These are phyloP conservation scores for Diaporthe australafricana DNA, from an alignment of 2,329 filamentous ascomycete species.

Conservation along the genomic window DNA sequence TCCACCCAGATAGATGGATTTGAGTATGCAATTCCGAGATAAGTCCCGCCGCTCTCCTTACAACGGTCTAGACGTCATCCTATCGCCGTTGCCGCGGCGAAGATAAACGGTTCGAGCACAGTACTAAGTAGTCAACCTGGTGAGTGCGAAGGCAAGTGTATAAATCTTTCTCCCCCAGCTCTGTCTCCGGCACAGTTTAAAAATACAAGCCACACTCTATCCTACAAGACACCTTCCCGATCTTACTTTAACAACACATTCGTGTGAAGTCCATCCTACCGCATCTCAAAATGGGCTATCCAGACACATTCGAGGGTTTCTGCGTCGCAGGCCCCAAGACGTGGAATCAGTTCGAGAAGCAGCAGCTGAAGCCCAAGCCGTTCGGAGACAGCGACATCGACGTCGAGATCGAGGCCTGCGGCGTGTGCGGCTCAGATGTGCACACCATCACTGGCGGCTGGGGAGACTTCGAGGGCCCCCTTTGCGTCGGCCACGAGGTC, in stretches of 20 bases:
- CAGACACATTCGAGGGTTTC: conserved; percentile 57
- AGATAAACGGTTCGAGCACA: not conserved
- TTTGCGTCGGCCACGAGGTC: conserved; percentile 71
- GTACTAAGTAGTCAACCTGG: not conserved
- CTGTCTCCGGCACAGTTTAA: not conserved
- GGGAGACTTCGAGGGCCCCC: conserved; percentile 56
- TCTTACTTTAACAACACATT: not conserved
- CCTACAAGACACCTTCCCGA: not conserved
- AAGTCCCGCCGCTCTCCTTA: not conserved
- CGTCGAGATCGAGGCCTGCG: conserved; percentile 77
- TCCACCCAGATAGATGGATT: not conserved
- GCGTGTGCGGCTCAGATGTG: conserved; percentile 70
- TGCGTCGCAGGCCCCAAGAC: conserved; percentile 55
- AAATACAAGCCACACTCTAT: not conserved
- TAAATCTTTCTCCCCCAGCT: not conserved
- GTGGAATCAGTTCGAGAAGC: conserved; percentile 55
- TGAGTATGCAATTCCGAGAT: not conserved
- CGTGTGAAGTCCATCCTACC: too few relatives aligned
- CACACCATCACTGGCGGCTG: conserved; percentile 69
- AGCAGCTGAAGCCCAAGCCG: conserved; percentile 66
- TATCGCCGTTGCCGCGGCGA: not conserved
- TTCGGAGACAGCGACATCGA: conserved; percentile 78
- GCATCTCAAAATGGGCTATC: conserved; percentile 54
- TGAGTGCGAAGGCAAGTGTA: not conserved
- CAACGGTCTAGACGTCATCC: conserved; percentile 4